Base-by-base conservation (phyloP, 1,139 yeast genomes). In the Schizosaccharomyces versatilis region DNA sequence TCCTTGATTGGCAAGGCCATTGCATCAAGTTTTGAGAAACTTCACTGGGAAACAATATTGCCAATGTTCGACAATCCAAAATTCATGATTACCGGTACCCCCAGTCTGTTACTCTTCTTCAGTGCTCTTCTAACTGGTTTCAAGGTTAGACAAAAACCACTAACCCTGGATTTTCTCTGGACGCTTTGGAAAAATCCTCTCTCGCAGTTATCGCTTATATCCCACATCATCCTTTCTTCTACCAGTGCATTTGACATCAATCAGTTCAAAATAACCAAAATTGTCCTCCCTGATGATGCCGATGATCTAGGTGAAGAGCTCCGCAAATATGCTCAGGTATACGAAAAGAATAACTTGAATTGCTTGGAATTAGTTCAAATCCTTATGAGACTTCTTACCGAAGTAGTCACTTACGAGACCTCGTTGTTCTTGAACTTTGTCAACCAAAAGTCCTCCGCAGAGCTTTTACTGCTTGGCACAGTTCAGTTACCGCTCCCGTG, bases 381-480 rank as follows among this genome's bases (percentile, higher is more conserved):
- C 32, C 61, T 64, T n/a, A 57, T 67, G 17, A 65, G 65, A 36
- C 53, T 57, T 15, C 64, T 68, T 7, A 61, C 66, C 36, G 60
- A 65, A 38, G 64, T 63, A 5, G 61, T 60, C 7, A 53, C 59
- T 15, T 61, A 61, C 17, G 62, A 60, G 9, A 65, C 68, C 12
- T 61, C 63, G 53, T 56, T 62, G 3, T 62, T 67, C 54, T 57
- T 68, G 49, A 71, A 68, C 55, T 57, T 58, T 44, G 15, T 44
- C 3, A 63, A 64, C 41, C 69, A 68, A 17, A 67, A 68, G 55
- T 52, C 61, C 10, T 60, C 64, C 17, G 70, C 71, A 1, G 71
- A 68, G 57, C 63, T 68, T 19, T 61, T 68, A 48, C 62, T 68
- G 49, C 58, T 68, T 7, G 71, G 71, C 14, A 68, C 68, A 8